Evolutionary conservation across 768 basidiomycete genomes (phyloP).

Genomic region (Boletus pseudopeckii): DNA sequence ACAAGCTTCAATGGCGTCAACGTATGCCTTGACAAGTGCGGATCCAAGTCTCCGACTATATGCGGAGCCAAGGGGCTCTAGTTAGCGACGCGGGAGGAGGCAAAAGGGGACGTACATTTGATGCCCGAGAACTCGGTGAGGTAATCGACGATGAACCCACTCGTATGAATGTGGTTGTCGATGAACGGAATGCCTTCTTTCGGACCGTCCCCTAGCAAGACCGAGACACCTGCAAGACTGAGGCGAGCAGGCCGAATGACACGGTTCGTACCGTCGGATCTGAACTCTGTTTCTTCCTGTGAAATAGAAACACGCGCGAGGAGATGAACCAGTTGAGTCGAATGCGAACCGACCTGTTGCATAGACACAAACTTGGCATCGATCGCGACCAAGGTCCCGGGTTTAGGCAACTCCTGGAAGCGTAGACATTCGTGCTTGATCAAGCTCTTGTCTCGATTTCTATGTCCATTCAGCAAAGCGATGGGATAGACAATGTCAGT

Average conservation of each 20-base stretch:
- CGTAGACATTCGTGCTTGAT: conserved; percentile 78
- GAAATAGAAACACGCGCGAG: not conserved
- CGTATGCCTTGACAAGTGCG: conserved; percentile 75
- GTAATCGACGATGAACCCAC: conserved; percentile 93
- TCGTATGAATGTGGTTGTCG: conserved; percentile 97
- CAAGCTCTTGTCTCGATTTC: conserved; percentile 68
- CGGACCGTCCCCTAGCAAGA: conserved; percentile 79
- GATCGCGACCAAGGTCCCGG: conserved; percentile 88
- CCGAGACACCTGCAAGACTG: conserved; percentile 92
- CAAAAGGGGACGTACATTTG: conserved; percentile 57
- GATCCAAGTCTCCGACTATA: conserved; percentile 90
- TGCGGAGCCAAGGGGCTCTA: not conserved
- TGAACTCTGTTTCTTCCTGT: conserved; percentile 92
- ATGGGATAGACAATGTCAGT: not conserved
- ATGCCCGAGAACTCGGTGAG: conserved; percentile 97
- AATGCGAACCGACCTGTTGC: conserved; percentile 63
- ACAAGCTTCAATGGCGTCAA: conserved; percentile 96
- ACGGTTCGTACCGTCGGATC: conserved; percentile 92
- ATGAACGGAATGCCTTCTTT: conserved; percentile 89
- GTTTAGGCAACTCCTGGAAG: conserved; percentile 73
- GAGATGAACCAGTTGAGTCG: not conserved
- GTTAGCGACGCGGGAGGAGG: not conserved
- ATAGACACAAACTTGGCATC: conserved; percentile 98
- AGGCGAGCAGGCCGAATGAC: conserved; percentile 88
- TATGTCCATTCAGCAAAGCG: conserved; percentile 26